Percentiles rank a stretch among this genome's conserved stretches.
phyloP scores from a whole-genome alignment of 352 stramenopile species.

The Phytopythium oedochilum region DNA sequence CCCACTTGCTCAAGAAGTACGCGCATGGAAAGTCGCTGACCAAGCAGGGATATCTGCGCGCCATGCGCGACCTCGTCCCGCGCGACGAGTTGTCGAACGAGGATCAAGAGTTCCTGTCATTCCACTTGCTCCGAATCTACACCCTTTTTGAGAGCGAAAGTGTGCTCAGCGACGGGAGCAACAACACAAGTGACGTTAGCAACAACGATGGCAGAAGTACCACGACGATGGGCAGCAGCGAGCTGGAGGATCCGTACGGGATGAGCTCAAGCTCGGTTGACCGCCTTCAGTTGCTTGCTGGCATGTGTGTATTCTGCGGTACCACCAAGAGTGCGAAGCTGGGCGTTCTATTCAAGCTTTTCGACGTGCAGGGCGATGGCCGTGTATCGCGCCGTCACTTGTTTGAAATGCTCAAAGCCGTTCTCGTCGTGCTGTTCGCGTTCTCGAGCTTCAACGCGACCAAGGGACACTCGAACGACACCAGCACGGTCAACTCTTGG shows the following conservation, averaged over 20 bases:
- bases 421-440: conserved; percentile 78
- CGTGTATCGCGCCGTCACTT: conserved; percentile 66
- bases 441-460: conserved; percentile 79
- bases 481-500: conserved; percentile 44
- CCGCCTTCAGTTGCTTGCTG: conserved; percentile 64
- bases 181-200: conserved; percentile 14
- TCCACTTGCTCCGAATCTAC: conserved; percentile 80
- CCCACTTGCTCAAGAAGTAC: conserved; percentile 68
- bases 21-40: conserved; percentile 62
- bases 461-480: conserved; percentile 57
- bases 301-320: conserved; percentile 92
- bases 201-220: conserved; percentile 21
- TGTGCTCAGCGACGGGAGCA: conserved; percentile 31
- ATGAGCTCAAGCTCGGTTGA: conserved; percentile 63
- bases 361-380: conserved; percentile 56
- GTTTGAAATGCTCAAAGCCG: conserved; percentile 80
- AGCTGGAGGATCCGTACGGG: conserved; percentile 12
- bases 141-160: conserved; percentile 80
- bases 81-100: conserved; percentile 72
- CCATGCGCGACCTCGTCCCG: conserved; percentile 73
- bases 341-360: conserved; percentile 80
- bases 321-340: conserved; percentile 96
- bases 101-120: conserved; percentile 86
- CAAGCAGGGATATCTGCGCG: conserved; percentile 69
- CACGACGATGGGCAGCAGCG: conserved; percentile 11